These are phyloP conservation scores for Pseudotsuga menziesii DNA, from an alignment of 75 land plant genomes.

Conservation along the genomic window DNA sequence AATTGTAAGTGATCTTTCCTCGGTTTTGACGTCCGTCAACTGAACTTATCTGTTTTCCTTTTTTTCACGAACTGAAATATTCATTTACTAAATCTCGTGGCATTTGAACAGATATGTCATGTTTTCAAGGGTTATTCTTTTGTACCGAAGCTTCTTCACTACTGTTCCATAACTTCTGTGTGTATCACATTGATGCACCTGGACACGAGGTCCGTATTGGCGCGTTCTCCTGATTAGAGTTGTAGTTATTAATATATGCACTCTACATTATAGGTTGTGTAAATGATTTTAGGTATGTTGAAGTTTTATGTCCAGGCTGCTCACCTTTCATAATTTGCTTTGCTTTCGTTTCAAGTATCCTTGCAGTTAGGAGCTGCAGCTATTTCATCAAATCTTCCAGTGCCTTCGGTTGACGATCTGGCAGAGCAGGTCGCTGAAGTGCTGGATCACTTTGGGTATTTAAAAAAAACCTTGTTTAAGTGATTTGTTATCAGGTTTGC, in stretches of 20 bases:
- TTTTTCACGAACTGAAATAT: background rate
- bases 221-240: background rate
- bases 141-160: constrained; percentile 78
- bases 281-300: background rate
- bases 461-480: background rate
- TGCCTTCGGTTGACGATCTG: constrained; percentile 27
- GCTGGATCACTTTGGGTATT: constrained; percentile 41
- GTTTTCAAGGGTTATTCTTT: constrained; percentile 85
- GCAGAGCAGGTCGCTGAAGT: constrained; percentile 60
- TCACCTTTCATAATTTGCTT: background rate
- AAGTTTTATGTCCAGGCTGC: background rate
- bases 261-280: too few species aligned
- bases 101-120: constrained; percentile 60
- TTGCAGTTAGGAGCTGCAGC: constrained; percentile 33
- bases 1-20: constrained; percentile 52
- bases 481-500: background rate
- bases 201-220: constrained; percentile 82
- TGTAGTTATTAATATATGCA: background rate
- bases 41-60: background rate
- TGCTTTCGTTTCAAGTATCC: background rate
- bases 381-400: constrained; percentile 20
- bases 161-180: constrained; percentile 88
- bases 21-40: background rate
- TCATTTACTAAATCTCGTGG: background rate
- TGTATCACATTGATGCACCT: constrained; percentile 88